Base-by-base conservation (phyloP, 805 yeast species). In the Brettanomyces naardenensis region DNA sequence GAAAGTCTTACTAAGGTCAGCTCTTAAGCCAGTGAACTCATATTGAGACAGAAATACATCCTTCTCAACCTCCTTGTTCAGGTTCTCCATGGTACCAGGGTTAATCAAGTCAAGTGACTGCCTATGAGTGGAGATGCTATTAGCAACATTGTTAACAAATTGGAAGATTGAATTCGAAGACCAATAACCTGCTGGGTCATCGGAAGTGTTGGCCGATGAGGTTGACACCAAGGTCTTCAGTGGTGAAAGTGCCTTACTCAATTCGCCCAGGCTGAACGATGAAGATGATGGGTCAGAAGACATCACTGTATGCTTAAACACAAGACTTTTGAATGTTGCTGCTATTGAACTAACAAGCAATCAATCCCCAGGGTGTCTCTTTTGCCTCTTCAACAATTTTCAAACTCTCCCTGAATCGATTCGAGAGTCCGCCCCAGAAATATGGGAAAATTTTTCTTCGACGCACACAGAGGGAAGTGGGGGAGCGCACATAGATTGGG, bases 71-170 rank as follows among this genome's bases (percentile, higher is more conserved):
- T 92, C 98, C 66, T 86, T 85, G 68, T 80, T 81, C 61, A 90
- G 69, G 68, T 87, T 86, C 69, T 89, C 97, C 61, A 87, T 77
- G 47, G 95, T 82, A 49, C 97, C 97, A 41, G 98, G 98, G 66
- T 88, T 86, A 52, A 75, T 66, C 59, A 92, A 76, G 40, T 88
- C 87, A 48, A 89, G 70, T 6, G 90, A 76, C 44, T 75, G 71
- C 61, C 97, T 79, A 62, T 88, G 95, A 50, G 78, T 80, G 44
- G 77, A 64, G 44, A 88, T 71, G 48, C 78, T 73, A 53, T 66
- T 72, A 61, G 85, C 82, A 44, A 80, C 83, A 54, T 82, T 84
- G 58, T 83, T 78, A 51, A 83, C 68, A 64, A 79, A 86, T 41
- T 84, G 75, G 56, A 82, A 82, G 34, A 86, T 74, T 36, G 95